A percentile compares a stretch with the other conserved stretches of the same genome.
phyloP scores from a whole-genome alignment of 345 rosid genomes.

The Pugionium dolabratum region DNA sequence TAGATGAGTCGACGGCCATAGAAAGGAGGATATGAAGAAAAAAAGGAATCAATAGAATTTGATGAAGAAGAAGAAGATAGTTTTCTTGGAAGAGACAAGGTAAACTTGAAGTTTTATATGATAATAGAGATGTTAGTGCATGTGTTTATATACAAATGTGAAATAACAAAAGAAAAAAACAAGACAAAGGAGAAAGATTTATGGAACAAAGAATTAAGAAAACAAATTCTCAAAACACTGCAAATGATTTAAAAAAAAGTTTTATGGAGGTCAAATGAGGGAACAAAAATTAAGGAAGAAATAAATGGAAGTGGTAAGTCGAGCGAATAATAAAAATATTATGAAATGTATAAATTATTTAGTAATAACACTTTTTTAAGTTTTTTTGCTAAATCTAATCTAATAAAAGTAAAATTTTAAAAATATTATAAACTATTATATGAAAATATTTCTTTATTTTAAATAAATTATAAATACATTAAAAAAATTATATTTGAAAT shows the following conservation, averaged over 20 bases:
- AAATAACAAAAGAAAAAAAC: slow-evolving; percentile 23
- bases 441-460: no score
- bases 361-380: no score
- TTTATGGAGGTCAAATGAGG: slow-evolving; percentile 26
- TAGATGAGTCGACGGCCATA: slow-evolving; percentile 37
- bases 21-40: slow-evolving; percentile 18
- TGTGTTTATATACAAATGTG: slow-evolving; percentile 32
- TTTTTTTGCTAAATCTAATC: no score
- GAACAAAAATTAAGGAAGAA: slow-evolving; percentile 27
- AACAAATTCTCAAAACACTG: slow-evolving; percentile 6
- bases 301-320: slow-evolving; percentile 22
- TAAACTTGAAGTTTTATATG: slow-evolving; percentile 41
- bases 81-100: slow-evolving; percentile 33
- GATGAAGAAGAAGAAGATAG: slow-evolving; percentile 34
- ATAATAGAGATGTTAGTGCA: slow-evolving; percentile 36
- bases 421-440: no score
- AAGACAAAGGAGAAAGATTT: slow-evolving; percentile 33
- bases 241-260: slow-evolving; percentile 12
- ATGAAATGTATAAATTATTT: no score
- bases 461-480: no score
- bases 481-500: no score
- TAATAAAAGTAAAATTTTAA: no score
- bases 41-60: slow-evolving; percentile 20
- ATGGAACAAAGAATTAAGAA: slow-evolving; percentile 33
- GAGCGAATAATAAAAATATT: slow-evolving; percentile 6